Evolutionary conservation across 2,329 filamentous ascomycete genomes (phyloP).

Genomic region (Periconia sp.): DNA sequence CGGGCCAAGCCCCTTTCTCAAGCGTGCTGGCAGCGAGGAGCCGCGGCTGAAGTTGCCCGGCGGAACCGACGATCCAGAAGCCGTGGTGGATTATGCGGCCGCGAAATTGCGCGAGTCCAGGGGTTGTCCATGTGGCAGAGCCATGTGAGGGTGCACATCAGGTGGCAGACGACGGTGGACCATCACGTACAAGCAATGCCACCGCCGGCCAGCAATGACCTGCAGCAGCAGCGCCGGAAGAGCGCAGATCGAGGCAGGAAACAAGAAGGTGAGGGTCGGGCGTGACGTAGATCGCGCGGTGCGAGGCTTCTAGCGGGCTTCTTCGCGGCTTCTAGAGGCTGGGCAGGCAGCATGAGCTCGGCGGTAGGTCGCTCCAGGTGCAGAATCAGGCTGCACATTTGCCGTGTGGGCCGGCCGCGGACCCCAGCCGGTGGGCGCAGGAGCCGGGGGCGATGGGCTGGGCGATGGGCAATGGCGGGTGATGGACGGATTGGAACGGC

Average conservation of each 20-base stretch:
- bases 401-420: neutral
- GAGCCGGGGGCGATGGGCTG: neutral
- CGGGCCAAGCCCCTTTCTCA: conserved; percentile 2
- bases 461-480: neutral
- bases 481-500: neutral
- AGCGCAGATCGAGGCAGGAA: neutral
- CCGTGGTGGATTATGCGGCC: neutral
- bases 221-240: no score
- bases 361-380: conserved; percentile 6
- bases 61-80: conserved; percentile 3
- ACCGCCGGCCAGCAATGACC: no score
- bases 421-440: neutral
- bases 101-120: neutral
- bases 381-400: conserved; percentile 11
- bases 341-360: conserved; percentile 3
- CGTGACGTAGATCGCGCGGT: neutral
- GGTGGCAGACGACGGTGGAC: no score
- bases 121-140: neutral
- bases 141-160: neutral
- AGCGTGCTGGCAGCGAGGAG: neutral
- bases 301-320: neutral
- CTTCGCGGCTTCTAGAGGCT: conserved; percentile 11
- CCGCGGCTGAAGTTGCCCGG: conserved; percentile 10
- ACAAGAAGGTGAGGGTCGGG: neutral
- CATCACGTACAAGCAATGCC: no score